phyloP scores from a whole-genome alignment of 192 early-diverging fungal species.

The Backusella mclennaniae region DNA sequence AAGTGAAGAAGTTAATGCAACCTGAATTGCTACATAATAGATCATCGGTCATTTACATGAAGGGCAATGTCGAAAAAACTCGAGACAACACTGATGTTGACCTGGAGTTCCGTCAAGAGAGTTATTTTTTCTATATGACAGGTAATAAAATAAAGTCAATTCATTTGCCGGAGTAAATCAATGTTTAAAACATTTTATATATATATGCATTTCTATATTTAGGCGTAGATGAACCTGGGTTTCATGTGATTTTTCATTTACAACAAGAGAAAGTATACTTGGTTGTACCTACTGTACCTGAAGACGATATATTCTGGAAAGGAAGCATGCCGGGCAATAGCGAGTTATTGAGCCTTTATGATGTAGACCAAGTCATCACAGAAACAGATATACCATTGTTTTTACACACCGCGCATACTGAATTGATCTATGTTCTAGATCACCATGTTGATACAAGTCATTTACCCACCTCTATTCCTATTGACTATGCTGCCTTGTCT shows the following conservation, averaged over 20 bases:
- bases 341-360: slow-evolving; percentile 58
- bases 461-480: slow-evolving; percentile 19
- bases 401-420: slow-evolving; percentile 46
- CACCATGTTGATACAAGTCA: slow-evolving; percentile 40
- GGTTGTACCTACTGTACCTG: slow-evolving; percentile 65
- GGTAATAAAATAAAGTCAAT: slow-evolving; percentile 49
- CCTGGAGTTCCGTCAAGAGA: slow-evolving; percentile 80
- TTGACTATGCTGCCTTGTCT: slow-evolving; percentile 18
- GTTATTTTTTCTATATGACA: slow-evolving; percentile 87
- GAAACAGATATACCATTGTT: slow-evolving; percentile 53
- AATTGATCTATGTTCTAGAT: slow-evolving; percentile 51
- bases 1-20: slow-evolving; percentile 24
- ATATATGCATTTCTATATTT: not conserved
- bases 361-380: slow-evolving; percentile 69
- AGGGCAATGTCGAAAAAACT: slow-evolving; percentile 55
- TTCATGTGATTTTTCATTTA: slow-evolving; percentile 71
- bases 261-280: slow-evolving; percentile 60
- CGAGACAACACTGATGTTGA: slow-evolving; percentile 57
- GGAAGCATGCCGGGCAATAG: slow-evolving; percentile 61
- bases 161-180: not conserved
- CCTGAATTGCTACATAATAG: not conserved
- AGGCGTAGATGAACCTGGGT: slow-evolving; percentile 75
- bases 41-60: slow-evolving; percentile 33
- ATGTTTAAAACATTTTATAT: not conserved
- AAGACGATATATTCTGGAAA: slow-evolving; percentile 81